phyloP scores from a whole-genome alignment of 495 filamentous ascomycete species.

The Penicillium turbatum region DNA sequence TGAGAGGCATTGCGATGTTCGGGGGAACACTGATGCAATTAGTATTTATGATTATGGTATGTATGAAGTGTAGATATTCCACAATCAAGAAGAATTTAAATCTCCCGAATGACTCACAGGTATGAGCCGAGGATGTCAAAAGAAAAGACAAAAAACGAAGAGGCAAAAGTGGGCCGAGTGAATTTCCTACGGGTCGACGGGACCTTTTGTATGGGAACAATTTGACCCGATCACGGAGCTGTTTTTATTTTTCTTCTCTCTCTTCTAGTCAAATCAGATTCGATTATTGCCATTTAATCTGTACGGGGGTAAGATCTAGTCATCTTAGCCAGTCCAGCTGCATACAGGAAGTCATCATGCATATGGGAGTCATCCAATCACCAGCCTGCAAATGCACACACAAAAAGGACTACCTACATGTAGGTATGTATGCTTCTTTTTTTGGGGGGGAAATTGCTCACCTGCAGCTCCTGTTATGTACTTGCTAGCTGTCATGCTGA shows the following conservation, averaged over 20 bases:
- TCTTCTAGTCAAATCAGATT: too few species aligned
- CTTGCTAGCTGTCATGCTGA: not conserved
- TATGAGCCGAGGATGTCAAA: not conserved
- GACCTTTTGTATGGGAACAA: not conserved
- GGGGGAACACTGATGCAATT: not conserved
- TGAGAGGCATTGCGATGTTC: slow-evolving; percentile 43
- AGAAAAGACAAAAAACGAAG: slow-evolving; percentile 3
- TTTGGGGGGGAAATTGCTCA: not conserved
- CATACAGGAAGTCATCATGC: not conserved
- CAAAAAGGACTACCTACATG: not conserved
- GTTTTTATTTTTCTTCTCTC: not conserved
- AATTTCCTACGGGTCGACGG: not conserved
- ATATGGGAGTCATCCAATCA: slow-evolving; percentile 3
- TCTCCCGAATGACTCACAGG: slow-evolving; percentile 4
- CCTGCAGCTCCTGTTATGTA: not conserved
- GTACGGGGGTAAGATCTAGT: not conserved
- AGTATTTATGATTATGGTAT: not conserved
- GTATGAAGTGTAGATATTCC: not conserved
- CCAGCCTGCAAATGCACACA: not conserved
- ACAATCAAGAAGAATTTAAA: not conserved
- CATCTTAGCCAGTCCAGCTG: not conserved
- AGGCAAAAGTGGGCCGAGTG: slow-evolving; percentile 8
- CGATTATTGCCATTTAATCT: not conserved
- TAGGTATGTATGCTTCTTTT: not conserved
- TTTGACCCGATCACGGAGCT: not conserved